Conservation (phyloP, 163 green algal species). For the Chlamydomonas reinhardtii region DNA sequence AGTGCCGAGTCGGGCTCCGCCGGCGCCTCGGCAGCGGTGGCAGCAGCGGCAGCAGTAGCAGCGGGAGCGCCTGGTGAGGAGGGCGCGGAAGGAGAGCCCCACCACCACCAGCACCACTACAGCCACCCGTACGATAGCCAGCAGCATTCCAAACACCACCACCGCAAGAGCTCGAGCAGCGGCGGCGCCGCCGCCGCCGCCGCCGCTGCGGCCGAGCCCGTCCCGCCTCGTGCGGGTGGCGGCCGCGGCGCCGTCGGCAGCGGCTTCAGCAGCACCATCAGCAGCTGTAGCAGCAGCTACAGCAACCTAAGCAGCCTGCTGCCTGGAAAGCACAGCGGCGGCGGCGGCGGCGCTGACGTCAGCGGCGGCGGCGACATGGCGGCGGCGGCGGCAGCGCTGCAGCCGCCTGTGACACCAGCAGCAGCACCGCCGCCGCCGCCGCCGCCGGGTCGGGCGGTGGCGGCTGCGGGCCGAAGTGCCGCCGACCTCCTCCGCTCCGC, state of each 20-base stretch:
- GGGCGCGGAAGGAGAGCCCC: no score
- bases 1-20: no score
- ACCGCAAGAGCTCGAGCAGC: no score
- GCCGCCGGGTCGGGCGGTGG: slow-evolving; percentile 8
- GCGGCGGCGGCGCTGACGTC: neutral
- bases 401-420: neutral
- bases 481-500: slow-evolving; percentile 10
- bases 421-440: neutral
- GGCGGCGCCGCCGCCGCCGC: no score
- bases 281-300: neutral
- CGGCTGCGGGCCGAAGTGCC: neutral
- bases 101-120: no score
- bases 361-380: neutral
- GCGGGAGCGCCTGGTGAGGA: no score
- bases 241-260: neutral
- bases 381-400: neutral
- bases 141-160: no score
- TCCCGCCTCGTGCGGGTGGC: no score
- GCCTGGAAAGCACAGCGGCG: neutral
- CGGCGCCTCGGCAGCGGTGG: no score
- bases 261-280: neutral
- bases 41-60: no score
- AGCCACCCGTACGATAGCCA: no score
- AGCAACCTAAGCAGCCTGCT: neutral
- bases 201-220: no score